These are phyloP conservation scores for Myriangium duriaei DNA, from an alignment of 2,329 filamentous ascomycete species.

Conservation along the genomic window DNA sequence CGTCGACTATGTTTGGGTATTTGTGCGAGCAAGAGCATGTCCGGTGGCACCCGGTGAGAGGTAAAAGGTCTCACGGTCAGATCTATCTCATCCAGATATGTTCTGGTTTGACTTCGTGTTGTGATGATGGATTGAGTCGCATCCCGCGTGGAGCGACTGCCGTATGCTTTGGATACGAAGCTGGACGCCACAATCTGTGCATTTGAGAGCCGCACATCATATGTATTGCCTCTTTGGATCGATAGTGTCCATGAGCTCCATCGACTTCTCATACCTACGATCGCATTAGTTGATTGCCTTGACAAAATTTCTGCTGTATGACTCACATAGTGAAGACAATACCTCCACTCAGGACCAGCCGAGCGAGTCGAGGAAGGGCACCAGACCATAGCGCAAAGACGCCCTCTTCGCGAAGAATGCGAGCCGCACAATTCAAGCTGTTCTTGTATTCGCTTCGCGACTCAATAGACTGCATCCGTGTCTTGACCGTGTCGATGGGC, in stretches of 20 bases:
- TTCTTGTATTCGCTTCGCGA: slow-evolving; percentile 72
- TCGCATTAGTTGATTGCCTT: slow-evolving; percentile 15
- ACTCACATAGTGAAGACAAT: slow-evolving; percentile 89
- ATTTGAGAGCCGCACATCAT: no score
- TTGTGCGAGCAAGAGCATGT: no score
- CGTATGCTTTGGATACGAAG: no score
- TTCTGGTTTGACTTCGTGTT: no score
- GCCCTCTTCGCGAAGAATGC: slow-evolving; percentile 83
- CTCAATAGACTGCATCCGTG: slow-evolving; percentile 90
- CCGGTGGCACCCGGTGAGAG: no score
- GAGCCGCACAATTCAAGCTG: slow-evolving; percentile 66
- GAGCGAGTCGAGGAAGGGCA: slow-evolving; percentile 69
- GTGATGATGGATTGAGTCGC: no score
- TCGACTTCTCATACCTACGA: slow-evolving; percentile 78
- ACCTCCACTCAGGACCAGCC: slow-evolving; percentile 81
- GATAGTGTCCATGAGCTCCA: slow-evolving; percentile 66
- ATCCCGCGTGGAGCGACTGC: no score
- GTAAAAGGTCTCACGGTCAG: no score
- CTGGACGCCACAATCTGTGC: no score
- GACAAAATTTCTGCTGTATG: slow-evolving; percentile 1
- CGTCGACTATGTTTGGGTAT: no score
- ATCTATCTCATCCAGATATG: no score
- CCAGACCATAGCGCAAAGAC: slow-evolving; percentile 88
- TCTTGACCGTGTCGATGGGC: slow-evolving; percentile 88
- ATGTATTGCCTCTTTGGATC: slow-evolving; percentile 81